These are phyloP conservation scores for Heritiera littoralis DNA, from an alignment of 345 rosid genomes.

Conservation along the genomic window DNA sequence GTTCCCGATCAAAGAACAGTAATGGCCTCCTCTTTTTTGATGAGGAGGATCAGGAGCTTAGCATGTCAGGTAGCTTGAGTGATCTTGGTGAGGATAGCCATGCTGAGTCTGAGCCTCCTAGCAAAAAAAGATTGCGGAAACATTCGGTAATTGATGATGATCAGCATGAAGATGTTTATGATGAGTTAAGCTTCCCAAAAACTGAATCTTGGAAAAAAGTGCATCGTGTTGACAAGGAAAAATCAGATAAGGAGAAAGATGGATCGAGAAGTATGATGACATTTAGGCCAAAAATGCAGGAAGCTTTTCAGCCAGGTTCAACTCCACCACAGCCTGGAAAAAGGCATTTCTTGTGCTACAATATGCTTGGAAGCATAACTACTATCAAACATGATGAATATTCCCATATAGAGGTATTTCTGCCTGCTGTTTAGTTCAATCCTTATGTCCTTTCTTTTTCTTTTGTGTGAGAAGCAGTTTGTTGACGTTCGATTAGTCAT, in stretches of 20 bases:
- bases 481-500: neutral
- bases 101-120: conserved; percentile 61
- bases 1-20: conserved; percentile 52
- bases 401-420: conserved; percentile 85
- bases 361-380: conserved; percentile 89
- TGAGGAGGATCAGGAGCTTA: conserved; percentile 60
- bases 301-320: conserved; percentile 90
- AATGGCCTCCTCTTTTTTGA: conserved; percentile 74
- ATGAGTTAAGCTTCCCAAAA: conserved; percentile 44
- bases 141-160: conserved; percentile 46
- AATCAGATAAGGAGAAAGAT: conserved; percentile 42
- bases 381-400: conserved; percentile 84
- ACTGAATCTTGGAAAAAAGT: conserved; percentile 42
- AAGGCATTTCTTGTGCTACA: conserved; percentile 86
- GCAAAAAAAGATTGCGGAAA: conserved; percentile 69
- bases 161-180: conserved; percentile 45
- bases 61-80: conserved; percentile 63
- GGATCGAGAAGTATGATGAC: conserved; percentile 32
- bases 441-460: neutral
- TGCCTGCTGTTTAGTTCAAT: conserved; percentile 4
- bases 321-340: conserved; percentile 75
- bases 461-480: neutral
- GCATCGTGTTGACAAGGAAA: conserved; percentile 38
- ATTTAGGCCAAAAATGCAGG: conserved; percentile 74
- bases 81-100: conserved; percentile 63